Evolutionary conservation across 495 filamentous ascomycete genomes (phyloP).

Genomic region (Podospora pseudoanserina): DNA sequence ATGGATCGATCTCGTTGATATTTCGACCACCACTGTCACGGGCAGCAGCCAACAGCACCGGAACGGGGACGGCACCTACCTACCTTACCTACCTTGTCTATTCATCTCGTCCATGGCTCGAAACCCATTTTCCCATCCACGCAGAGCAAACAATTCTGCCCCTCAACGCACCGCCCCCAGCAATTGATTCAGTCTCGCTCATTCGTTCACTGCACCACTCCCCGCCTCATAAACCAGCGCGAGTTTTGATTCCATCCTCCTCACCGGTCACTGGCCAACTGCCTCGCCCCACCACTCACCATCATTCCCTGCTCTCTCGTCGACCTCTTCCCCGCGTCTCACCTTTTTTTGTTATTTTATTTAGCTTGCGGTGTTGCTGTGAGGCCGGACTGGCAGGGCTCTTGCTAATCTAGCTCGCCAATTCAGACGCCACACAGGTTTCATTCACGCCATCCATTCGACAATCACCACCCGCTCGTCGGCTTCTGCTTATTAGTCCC

Average conservation of each 20-base stretch:
- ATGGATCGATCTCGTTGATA: slow-evolving; percentile 5
- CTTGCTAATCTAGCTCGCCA: slow-evolving; percentile 6
- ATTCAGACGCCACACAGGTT: slow-evolving; percentile 18
- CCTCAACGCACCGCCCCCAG: not conserved
- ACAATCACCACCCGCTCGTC: slow-evolving; percentile 9
- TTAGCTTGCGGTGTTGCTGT: slow-evolving; percentile 2
- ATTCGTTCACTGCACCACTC: not conserved
- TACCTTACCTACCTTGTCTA: not conserved
- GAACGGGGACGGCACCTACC: slow-evolving; percentile 8
- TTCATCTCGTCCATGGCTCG: not conserved
- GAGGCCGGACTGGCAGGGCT: slow-evolving; percentile 15
- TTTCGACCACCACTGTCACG: slow-evolving; percentile 3
- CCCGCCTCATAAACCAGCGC: not conserved
- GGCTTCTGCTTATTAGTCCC: not conserved
- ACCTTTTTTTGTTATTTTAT: slow-evolving; percentile 1
- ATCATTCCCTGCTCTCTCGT: slow-evolving; percentile 7
- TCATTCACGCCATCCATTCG: slow-evolving; percentile 5
- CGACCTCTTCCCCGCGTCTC: slow-evolving; percentile 12
- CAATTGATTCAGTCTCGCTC: slow-evolving; percentile 8
- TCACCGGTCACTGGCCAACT: slow-evolving; percentile 9
- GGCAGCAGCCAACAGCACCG: slow-evolving; percentile 4
- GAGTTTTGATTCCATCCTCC: slow-evolving; percentile 11
- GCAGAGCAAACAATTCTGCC: slow-evolving; percentile 16
- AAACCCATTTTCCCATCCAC: slow-evolving; percentile 1
- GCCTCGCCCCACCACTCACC: slow-evolving; percentile 17